These are phyloP conservation scores for Sistotremastrum suecicum DNA, from an alignment of 768 basidiomycete genomes.

Conservation along the genomic window DNA sequence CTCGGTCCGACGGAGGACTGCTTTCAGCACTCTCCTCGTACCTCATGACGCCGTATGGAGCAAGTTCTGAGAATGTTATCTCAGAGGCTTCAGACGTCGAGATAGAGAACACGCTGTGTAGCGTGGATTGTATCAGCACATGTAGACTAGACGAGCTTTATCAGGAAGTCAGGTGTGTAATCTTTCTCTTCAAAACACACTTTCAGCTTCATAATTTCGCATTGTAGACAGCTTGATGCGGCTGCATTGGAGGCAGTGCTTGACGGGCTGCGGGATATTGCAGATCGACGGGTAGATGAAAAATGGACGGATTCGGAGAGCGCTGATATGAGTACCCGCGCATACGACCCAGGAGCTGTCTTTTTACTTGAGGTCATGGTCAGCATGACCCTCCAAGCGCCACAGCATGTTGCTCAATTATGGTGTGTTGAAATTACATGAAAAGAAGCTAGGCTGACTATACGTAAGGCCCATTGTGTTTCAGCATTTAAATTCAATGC, in stretches of 20 bases:
- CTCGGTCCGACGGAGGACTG: constrained; percentile 64
- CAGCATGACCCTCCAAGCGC: constrained; percentile 68
- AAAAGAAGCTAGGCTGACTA: neutral
- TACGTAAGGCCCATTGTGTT: constrained; percentile 77
- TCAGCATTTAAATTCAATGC: constrained; percentile 75
- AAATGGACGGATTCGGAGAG: constrained; percentile 27
- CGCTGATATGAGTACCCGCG: constrained; percentile 29
- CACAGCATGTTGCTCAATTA: constrained; percentile 70
- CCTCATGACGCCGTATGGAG: constrained; percentile 84
- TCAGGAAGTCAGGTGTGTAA: constrained; percentile 74
- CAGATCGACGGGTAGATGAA: constrained; percentile 80
- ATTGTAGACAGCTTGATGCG: constrained; percentile 53
- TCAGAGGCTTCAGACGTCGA: constrained; percentile 85
- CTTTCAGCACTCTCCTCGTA: constrained; percentile 91
- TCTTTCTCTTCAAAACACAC: neutral
- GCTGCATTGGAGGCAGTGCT: constrained; percentile 76
- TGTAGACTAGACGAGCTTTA: constrained; percentile 93
- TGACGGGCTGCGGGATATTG: constrained; percentile 77
- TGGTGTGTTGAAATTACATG: constrained; percentile 42
- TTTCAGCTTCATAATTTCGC: neutral
- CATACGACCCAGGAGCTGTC: constrained; percentile 92
- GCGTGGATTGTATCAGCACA: constrained; percentile 88
- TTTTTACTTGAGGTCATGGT: constrained; percentile 93
- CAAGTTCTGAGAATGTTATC: constrained; percentile 59
- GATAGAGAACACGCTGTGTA: constrained; percentile 85